Evolutionary conservation across 768 basidiomycete species (phyloP).

Genomic region (Trametes punicea): DNA sequence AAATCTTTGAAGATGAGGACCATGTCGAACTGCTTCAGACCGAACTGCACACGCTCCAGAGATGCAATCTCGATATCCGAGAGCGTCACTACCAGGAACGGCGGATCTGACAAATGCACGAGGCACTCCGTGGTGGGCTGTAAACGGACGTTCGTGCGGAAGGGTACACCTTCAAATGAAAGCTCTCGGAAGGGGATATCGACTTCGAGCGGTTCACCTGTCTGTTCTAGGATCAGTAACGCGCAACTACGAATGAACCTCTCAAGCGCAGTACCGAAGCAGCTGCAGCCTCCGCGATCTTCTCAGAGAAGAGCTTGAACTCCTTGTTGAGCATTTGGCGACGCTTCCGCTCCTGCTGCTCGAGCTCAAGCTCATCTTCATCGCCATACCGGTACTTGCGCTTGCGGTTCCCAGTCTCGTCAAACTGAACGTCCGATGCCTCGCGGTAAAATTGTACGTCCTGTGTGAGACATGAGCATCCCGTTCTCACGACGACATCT

Average conservation of each 20-base stretch:
- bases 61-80: slow-evolving; percentile 96
- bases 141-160: slow-evolving; percentile 89
- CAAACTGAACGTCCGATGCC: slow-evolving; percentile 95
- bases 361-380: slow-evolving; percentile 98
- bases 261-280: slow-evolving; percentile 49
- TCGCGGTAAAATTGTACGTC: slow-evolving; percentile 99
- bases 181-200: slow-evolving; percentile 97
- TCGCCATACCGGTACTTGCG: slow-evolving; percentile 96
- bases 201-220: slow-evolving; percentile 83
- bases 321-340: slow-evolving; percentile 89
- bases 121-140: slow-evolving; percentile 97
- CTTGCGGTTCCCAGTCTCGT: slow-evolving; percentile 99
- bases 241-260: not conserved
- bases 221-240: slow-evolving; percentile 35
- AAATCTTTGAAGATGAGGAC: slow-evolving; percentile 98
- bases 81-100: slow-evolving; percentile 94
- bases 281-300: slow-evolving; percentile 81
- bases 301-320: slow-evolving; percentile 90
- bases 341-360: slow-evolving; percentile 93
- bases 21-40: slow-evolving; percentile 94
- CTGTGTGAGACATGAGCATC: slow-evolving; percentile 36
- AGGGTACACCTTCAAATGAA: slow-evolving; percentile 95
- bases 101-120: slow-evolving; percentile 91
- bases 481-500: not conserved
- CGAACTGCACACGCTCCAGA: slow-evolving; percentile 94